A percentile compares a stretch with the other conserved stretches of the same genome.
Evolutionary conservation across 768 basidiomycete species (phyloP).

Genomic region (Pulveroboletus sp.): DNA sequence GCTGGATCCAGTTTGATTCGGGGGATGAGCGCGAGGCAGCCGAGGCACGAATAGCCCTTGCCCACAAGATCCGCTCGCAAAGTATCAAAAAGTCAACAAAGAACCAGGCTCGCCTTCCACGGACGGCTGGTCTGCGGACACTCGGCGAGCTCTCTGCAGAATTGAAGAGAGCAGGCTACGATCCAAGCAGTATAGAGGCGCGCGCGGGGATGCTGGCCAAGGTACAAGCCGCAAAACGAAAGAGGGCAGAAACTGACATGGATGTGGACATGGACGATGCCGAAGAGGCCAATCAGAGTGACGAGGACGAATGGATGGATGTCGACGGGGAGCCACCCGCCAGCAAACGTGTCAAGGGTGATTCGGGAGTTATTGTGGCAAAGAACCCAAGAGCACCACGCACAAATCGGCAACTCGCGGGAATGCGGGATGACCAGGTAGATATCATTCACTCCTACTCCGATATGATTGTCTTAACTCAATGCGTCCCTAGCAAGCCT

Average conservation of each 20-base stretch:
- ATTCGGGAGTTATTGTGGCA: conserved; percentile 52
- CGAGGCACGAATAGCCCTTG: conserved; percentile 52
- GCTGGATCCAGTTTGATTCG: conserved; percentile 38
- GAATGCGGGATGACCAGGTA: conserved; percentile 73
- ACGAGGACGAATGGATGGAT: conserved; percentile 50
- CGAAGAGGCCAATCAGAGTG: conserved; percentile 33
- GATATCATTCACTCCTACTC: neutral
- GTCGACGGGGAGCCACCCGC: conserved; percentile 48
- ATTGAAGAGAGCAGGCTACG: conserved; percentile 83
- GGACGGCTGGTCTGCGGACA: conserved; percentile 63
- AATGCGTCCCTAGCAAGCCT: conserved; percentile 55
- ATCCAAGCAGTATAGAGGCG: conserved; percentile 83
- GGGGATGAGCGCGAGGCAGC: conserved; percentile 81
- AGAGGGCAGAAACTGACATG: conserved; percentile 45
- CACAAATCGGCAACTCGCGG: conserved; percentile 70
- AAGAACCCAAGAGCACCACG: conserved; percentile 53
- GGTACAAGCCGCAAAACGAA: conserved; percentile 60
- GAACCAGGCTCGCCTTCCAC: conserved; percentile 75
- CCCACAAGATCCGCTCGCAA: conserved; percentile 68
- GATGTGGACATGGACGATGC: conserved; percentile 59
- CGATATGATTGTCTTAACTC: neutral
- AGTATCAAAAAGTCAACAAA: conserved; percentile 81
- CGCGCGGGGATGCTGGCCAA: conserved; percentile 84
- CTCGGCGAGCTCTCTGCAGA: conserved; percentile 71
- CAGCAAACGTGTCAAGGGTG: conserved; percentile 58